Conservation (phyloP, 2,329 filamentous ascomycete species). For the Fonsecaea multimorphosa region DNA sequence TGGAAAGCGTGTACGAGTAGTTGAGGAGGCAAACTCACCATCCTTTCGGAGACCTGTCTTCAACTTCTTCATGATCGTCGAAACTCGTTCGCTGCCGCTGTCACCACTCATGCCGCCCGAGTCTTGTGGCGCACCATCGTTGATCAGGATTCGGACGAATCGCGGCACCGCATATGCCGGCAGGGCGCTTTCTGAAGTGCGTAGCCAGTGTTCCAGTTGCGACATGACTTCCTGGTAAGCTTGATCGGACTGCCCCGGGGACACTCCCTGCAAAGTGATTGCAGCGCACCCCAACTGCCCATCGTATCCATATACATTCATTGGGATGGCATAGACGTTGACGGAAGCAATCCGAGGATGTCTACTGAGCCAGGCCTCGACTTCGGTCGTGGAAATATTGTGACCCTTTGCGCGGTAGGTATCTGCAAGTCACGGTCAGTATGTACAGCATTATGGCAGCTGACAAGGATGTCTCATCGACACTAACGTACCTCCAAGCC, state of each 20-base stretch:
- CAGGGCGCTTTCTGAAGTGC: conserved; percentile 25
- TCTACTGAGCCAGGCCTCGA: conserved; percentile 47
- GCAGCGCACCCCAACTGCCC: conserved; percentile 32
- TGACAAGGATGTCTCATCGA: neutral
- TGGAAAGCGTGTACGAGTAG: neutral
- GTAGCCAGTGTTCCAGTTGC: conserved; percentile 27
- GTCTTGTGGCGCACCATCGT: conserved; percentile 15
- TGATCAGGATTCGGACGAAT: conserved; percentile 29
- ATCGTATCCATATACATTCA: conserved; percentile 37
- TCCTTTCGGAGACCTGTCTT: conserved; percentile 26
- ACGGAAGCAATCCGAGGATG: conserved; percentile 35
- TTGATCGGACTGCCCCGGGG: neutral
- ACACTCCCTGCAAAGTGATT: conserved; percentile 20
- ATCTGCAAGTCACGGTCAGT: conserved; percentile 41
- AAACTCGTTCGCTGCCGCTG: conserved; percentile 23
- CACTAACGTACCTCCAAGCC: conserved; percentile 47
- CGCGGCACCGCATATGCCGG: conserved; percentile 31
- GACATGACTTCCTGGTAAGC: conserved; percentile 18
- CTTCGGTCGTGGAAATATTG: conserved; percentile 81
- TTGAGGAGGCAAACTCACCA: conserved; percentile 9
- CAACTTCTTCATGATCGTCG: conserved; percentile 26
- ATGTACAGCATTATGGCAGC: neutral
- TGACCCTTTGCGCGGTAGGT: conserved; percentile 70
- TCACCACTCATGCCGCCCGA: conserved; percentile 20
- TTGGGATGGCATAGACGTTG: conserved; percentile 37